A percentile compares a stretch with the other conserved stretches of the same genome.
Conservation (phyloP, 176 grass and related monocot genomes). For the Tuctoria greenei region DNA sequence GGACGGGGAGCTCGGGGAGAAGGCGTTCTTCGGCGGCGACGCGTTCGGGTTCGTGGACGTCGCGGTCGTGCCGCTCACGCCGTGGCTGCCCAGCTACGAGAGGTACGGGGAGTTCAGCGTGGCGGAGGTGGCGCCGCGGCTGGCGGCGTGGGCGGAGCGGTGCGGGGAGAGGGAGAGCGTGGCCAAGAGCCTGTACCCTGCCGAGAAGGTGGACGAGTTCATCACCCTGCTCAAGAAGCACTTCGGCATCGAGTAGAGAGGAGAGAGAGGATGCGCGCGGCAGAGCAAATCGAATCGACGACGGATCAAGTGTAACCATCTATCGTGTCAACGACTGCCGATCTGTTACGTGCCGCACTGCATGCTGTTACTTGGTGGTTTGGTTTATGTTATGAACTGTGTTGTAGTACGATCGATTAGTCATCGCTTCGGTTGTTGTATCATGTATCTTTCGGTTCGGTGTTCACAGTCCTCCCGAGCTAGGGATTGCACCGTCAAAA, state of each 20-base stretch:
- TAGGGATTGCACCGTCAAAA: no score
- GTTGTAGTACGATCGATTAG: no score
- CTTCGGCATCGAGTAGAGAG: background rate
- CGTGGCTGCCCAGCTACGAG: conserved; percentile 35
- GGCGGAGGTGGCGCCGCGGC: conserved; percentile 10
- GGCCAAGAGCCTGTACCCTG: conserved; percentile 14
- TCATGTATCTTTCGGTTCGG: no score
- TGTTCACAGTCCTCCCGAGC: no score
- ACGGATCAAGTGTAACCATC: background rate
- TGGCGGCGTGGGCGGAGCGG: conserved; percentile 27
- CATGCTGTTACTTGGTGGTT: no score
- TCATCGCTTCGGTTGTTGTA: no score
- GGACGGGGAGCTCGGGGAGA: conserved; percentile 40
- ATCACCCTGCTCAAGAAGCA: conserved; percentile 22
- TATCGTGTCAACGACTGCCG: no score
- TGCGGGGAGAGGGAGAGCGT: conserved; percentile 41
- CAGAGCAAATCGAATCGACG: background rate
- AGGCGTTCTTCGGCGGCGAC: conserved; percentile 39
- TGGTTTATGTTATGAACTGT: no score
- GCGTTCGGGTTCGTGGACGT: conserved; percentile 49
- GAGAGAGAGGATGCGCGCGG: background rate
- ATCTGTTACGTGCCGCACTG: no score
- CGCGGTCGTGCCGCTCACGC: conserved; percentile 27
- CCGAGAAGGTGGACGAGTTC: conserved; percentile 40
- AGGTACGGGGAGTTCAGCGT: conserved; percentile 26